A percentile compares a stretch with the other conserved stretches of the same genome.
Conservation (phyloP, 306 rosid species). For the Cajanus cajan region DNA sequence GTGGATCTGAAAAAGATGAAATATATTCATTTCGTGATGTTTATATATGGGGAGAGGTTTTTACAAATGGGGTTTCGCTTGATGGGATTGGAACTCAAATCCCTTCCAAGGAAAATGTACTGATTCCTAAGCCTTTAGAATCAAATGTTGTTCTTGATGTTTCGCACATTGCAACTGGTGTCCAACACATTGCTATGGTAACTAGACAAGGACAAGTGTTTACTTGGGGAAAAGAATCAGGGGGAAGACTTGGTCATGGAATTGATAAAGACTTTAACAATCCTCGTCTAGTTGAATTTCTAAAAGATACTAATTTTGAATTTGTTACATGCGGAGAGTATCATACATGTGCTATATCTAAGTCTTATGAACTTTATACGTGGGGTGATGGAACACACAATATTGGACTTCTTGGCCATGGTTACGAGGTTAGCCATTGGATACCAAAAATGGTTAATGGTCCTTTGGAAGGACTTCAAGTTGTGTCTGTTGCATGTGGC, state of each 20-base stretch:
- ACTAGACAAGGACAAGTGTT: conserved; percentile 86
- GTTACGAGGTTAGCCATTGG: conserved; percentile 75
- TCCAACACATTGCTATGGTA: conserved; percentile 63
- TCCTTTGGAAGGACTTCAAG: conserved; percentile 83
- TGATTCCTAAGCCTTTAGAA: conserved; percentile 72
- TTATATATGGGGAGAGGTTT: conserved; percentile 82
- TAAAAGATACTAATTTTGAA: conserved; percentile 47
- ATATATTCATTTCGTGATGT: conserved; percentile 71
- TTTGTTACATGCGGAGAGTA: conserved; percentile 84
- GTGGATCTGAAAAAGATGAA: conserved; percentile 80
- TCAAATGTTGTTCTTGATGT: conserved; percentile 74
- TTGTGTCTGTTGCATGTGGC: conserved; percentile 86
- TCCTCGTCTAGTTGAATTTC: conserved; percentile 66
- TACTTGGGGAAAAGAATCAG: conserved; percentile 98
- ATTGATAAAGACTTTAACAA: conserved; percentile 50
- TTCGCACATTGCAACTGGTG: conserved; percentile 69
- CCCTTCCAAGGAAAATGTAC: conserved; percentile 51
- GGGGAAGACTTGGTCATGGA: conserved; percentile 90
- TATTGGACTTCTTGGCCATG: conserved; percentile 88
- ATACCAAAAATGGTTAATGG: conserved; percentile 67
- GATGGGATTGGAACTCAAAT: conserved; percentile 46
- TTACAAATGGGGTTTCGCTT: conserved; percentile 50
- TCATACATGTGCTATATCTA: conserved; percentile 73
- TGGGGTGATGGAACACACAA: conserved; percentile 89
- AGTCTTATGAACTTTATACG: conserved; percentile 61